Conservation (phyloP, 805 yeast species). For the Debaryomyces castellii region DNA sequence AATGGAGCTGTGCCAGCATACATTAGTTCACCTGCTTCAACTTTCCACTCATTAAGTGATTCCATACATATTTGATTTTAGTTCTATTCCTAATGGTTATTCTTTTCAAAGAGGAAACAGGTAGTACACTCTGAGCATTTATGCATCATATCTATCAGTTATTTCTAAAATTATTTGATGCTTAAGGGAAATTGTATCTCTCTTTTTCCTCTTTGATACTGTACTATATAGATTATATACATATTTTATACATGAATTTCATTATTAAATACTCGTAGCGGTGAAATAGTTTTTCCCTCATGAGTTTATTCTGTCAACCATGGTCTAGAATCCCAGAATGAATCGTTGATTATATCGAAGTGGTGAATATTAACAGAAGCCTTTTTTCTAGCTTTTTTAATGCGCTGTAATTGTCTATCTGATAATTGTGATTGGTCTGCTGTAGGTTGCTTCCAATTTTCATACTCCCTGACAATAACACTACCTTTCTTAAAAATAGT, state of each 20-base stretch:
- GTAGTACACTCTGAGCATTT: not conserved
- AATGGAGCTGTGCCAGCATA: slow-evolving; percentile 2
- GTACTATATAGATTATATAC: slow-evolving; percentile 1
- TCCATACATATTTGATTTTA: slow-evolving; percentile 25
- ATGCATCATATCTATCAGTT: not conserved
- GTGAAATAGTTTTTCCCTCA: too few species aligned
- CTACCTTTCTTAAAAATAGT: slow-evolving; percentile 89
- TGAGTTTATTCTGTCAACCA: slow-evolving; percentile 18
- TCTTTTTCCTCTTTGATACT: not conserved
- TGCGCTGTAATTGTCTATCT: slow-evolving; percentile 50
- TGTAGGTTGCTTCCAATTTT: slow-evolving; percentile 12
- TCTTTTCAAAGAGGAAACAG: not conserved
- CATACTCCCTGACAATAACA: slow-evolving; percentile 50
- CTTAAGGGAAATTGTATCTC: not conserved
- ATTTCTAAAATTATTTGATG: not conserved
- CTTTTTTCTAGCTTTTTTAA: slow-evolving; percentile 48
- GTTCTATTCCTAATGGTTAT: slow-evolving; percentile 1
- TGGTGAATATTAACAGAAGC: slow-evolving; percentile 48
- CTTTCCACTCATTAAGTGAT: slow-evolving; percentile 34
- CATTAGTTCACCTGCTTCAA: slow-evolving; percentile 25
- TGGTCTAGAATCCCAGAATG: slow-evolving; percentile 58
- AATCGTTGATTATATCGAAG: slow-evolving; percentile 61
- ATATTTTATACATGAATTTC: not conserved
- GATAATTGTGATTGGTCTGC: slow-evolving; percentile 13
- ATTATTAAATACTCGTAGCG: too few species aligned